Evolutionary conservation across 2,329 filamentous ascomycete species (phyloP).

Genomic region (Colletotrichum tanaceti): DNA sequence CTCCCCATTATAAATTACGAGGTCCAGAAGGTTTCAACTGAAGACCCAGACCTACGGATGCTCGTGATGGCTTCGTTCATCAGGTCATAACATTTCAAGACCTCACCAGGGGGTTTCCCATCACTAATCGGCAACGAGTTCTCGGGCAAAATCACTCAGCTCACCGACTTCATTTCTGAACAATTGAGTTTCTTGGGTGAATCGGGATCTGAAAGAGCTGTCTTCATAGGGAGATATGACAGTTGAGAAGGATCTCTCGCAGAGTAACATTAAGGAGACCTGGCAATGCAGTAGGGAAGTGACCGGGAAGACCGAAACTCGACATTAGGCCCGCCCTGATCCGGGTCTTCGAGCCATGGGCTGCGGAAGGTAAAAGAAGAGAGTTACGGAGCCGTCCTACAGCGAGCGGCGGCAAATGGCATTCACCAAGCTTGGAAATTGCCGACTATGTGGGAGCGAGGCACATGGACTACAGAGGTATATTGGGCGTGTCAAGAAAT

Average conservation of each 20-base stretch:
- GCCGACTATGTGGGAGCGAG: no score
- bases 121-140: background rate
- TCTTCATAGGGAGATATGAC: slow-evolving; percentile 10
- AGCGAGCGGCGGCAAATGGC: background rate
- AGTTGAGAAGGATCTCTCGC: slow-evolving; percentile 40
- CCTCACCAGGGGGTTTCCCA: background rate
- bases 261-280: slow-evolving; percentile 33
- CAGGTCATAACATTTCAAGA: background rate
- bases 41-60: background rate
- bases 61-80: background rate
- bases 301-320: background rate
- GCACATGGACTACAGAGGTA: no score
- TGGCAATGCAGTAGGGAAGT: background rate
- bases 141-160: background rate
- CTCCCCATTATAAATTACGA: no score
- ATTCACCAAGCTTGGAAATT: no score
- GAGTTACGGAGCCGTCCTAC: background rate
- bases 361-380: background rate
- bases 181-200: slow-evolving; percentile 48
- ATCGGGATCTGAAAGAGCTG: slow-evolving; percentile 51
- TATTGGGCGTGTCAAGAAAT: background rate
- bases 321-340: background rate
- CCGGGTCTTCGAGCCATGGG: background rate
- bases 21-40: background rate
- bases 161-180: slow-evolving; percentile 49